Evolutionary conservation across 2,329 filamentous ascomycete species (phyloP), one percentile per base, ranked within the genome.

Genomic region (Aspergillus sergii): DNA sequence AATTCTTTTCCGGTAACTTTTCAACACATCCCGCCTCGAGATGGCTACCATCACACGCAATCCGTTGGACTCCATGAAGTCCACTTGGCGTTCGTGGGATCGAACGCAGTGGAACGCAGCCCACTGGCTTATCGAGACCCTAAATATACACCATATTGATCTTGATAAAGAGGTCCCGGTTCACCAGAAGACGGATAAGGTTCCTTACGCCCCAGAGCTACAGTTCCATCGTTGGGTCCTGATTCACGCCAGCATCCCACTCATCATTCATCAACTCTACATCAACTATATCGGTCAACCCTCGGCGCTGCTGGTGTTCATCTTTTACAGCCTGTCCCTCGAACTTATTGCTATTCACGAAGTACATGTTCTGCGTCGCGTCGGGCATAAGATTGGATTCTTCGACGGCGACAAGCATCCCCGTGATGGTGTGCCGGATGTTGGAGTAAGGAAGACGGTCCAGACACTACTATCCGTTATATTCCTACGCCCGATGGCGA

Each of bases 341-440:
- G 64, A 66, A 28, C 41, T 57, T 0, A 63, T 63, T 23, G 46
- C 61, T 30, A 57, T 68, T 21, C 56, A 66, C 32, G 61, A 66
- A 41, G 45, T 63, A 8, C 58, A 55, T n/a, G 19, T 68, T 1
- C 58, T 68, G 19, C 66, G 66, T 48, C 55, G 60, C 10, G 54
- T 64, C 2, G 61, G 64, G 4, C 61, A 66, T 14, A 57, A 46
- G 23, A 64, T 59, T 30, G 66, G 66, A 7, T 68, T 63, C 36
- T 53, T 68, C 21, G 66, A 68, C 14, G 66, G 66, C 41, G 66
- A 68, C 55, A 64, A 66, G 32, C 64, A 66, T 43, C 62, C 66
- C 30, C 66, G 66, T 4, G 66, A 66, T 34, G 66, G 66, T 19
- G 60, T 68, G 39, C 66, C 66, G n/a, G 59, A 68, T 34, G 61